A percentile compares a stretch with the other conserved stretches of the same genome.
Evolutionary conservation across 306 rosid species (phyloP).

Genomic region (Echinosophora koreensis): DNA sequence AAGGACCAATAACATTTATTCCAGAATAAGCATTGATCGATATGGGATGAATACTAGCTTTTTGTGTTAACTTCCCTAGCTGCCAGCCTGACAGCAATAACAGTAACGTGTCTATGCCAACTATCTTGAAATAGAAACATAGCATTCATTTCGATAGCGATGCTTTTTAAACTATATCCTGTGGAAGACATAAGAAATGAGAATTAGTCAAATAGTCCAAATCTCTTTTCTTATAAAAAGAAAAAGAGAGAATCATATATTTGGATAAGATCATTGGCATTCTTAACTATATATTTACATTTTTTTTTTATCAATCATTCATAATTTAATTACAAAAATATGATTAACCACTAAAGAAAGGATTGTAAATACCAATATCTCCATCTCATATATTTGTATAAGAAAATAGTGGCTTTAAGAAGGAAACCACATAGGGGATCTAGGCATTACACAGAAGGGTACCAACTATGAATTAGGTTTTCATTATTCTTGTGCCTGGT

Average conservation of each 20-base stretch:
- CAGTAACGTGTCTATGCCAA: slow-evolving; percentile 45
- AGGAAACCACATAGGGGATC: slow-evolving; percentile 41
- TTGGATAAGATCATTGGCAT: background rate
- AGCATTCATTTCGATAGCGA: slow-evolving; percentile 50
- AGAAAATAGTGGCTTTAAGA: background rate
- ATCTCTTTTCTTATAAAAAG: slow-evolving; percentile 20
- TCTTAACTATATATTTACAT: no score
- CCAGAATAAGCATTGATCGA: slow-evolving; percentile 32
- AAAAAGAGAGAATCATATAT: slow-evolving; percentile 27
- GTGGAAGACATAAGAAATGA: slow-evolving; percentile 6
- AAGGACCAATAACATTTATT: slow-evolving; percentile 14
- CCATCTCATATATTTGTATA: background rate
- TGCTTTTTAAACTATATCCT: slow-evolving; percentile 27
- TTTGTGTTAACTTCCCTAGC: slow-evolving; percentile 38
- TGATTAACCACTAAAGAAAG: background rate
- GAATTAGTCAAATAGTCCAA: slow-evolving; percentile 42
- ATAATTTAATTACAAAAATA: no score
- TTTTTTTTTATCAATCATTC: no score
- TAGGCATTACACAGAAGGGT: slow-evolving; percentile 32
- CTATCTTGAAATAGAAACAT: slow-evolving; percentile 45
- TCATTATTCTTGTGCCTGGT: slow-evolving; percentile 1
- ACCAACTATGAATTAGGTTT: slow-evolving; percentile 24
- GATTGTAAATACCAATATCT: background rate
- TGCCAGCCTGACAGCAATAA: slow-evolving; percentile 54
- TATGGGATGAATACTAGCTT: slow-evolving; percentile 10